A percentile compares a stretch with the other conserved stretches of the same genome.
phyloP scores from a whole-genome alignment of 306 rosid species.

The Sophora flavescens region DNA sequence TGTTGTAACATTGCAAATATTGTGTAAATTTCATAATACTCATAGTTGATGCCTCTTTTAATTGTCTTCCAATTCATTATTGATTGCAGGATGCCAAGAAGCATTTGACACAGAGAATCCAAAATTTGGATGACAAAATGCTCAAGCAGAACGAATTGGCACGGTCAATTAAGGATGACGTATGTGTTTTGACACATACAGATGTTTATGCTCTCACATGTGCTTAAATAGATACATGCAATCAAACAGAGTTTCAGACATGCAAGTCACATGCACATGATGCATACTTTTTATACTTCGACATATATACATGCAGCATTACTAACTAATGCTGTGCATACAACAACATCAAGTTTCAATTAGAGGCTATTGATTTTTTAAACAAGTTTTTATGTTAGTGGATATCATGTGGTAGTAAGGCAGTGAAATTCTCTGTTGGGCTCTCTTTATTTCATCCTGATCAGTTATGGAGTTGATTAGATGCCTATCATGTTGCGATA shows the following conservation, averaged over 20 bases:
- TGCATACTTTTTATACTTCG: neutral
- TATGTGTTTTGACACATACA: conserved; percentile 51
- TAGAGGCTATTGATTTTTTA: conserved; percentile 12
- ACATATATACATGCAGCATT: neutral
- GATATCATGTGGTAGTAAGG: neutral
- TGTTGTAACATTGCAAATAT: conserved; percentile 8
- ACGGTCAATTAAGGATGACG: conserved; percentile 72
- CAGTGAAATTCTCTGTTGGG: neutral
- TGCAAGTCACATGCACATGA: neutral
- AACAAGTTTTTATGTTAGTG: neutral
- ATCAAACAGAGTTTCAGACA: conserved; percentile 9
- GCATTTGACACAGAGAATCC: conserved; percentile 95
- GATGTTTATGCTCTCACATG: conserved; percentile 32
- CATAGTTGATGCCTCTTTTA: neutral
- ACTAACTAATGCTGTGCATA: conserved; percentile 1
- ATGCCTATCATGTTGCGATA: neutral
- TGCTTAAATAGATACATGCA: conserved; percentile 26
- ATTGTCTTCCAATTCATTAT: conserved; percentile 43
- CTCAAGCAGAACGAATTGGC: conserved; percentile 78
- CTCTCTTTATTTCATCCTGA: neutral
- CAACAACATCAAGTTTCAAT: conserved; percentile 12
- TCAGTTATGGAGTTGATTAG: neutral
- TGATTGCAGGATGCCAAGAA: conserved; percentile 83
- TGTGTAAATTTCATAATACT: conserved; percentile 19
- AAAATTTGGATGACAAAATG: conserved; percentile 89